These are phyloP conservation scores for Pistacia integerrima DNA, from an alignment of 345 rosid species.

Conservation along the genomic window DNA sequence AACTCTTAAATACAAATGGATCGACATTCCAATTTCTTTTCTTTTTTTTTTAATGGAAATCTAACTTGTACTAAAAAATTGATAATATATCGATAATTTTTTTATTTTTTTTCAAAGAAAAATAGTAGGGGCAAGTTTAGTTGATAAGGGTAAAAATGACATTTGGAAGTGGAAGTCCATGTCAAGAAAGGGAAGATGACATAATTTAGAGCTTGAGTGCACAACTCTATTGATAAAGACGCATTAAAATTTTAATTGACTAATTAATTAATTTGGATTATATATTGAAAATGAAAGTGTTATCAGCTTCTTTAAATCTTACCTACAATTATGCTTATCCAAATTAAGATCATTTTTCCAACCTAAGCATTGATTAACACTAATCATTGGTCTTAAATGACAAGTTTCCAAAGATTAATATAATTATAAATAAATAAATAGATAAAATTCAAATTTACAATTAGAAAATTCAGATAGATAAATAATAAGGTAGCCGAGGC, in stretches of 20 bases:
- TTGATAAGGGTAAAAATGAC: not conserved
- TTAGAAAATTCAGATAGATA: no score
- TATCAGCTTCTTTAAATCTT: no score
- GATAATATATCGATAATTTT: no score
- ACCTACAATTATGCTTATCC: not conserved
- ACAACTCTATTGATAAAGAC: conserved; percentile 30
- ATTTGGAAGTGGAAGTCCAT: not conserved
- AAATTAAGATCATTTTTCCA: not conserved
- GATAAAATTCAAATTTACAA: no score
- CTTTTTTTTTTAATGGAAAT: no score
- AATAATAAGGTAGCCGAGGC: no score
- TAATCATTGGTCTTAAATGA: not conserved
- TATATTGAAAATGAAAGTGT: no score
- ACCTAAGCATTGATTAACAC: not conserved
- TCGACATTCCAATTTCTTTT: no score
- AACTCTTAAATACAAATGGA: no score
- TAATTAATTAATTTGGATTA: not conserved
- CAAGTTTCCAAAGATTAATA: no score
- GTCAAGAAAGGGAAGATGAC: conserved; percentile 20
- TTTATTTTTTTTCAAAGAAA: not conserved
- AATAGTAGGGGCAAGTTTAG: not conserved
- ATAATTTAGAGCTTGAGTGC: conserved; percentile 30
- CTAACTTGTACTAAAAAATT: no score
- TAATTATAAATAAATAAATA: no score
- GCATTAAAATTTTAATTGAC: not conserved